A percentile compares a stretch with the other conserved stretches of the same genome.
Conservation (phyloP, 768 basidiomycete genomes). For the Boletus speciosus region DNA sequence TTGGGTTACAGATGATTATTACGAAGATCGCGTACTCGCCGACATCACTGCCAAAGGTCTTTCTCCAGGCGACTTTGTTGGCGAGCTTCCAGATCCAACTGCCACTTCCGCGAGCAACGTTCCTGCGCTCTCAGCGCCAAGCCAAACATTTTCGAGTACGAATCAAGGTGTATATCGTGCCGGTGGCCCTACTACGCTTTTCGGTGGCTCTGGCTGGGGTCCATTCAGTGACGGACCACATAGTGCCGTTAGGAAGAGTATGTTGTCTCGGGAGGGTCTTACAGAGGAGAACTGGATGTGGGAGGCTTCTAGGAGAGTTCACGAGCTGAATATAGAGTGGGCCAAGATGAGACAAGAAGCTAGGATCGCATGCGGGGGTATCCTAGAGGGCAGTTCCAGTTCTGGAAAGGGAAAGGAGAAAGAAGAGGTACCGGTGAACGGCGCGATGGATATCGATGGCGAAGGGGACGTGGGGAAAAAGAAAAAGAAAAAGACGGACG, state of each 20-base stretch:
- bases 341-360: conserved; percentile 52
- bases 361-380: conserved; percentile 49
- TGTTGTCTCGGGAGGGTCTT: conserved; percentile 75
- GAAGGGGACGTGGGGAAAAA: conserved; percentile 26
- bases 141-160: conserved; percentile 40
- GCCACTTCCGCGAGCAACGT: conserved; percentile 44
- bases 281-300: conserved; percentile 92
- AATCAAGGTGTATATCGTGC: conserved; percentile 78
- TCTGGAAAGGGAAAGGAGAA: conserved; percentile 32
- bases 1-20: conserved; percentile 96
- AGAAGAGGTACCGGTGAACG: conserved; percentile 23
- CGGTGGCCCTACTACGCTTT: conserved; percentile 90
- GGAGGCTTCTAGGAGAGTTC: conserved; percentile 64
- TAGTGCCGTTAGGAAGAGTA: conserved; percentile 77
- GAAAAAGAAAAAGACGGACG: conserved; percentile 25
- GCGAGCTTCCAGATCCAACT: conserved; percentile 76
- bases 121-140: conserved; percentile 32
- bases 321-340: conserved; percentile 65
- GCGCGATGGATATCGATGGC: conserved; percentile 28
- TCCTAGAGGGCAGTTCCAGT: conserved; percentile 35
- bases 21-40: conserved; percentile 77
- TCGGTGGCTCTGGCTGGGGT: conserved; percentile 79
- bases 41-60: conserved; percentile 81
- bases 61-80: conserved; percentile 78
- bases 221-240: conserved; percentile 87